Conservation (phyloP, 2,329 filamentous ascomycete genomes). For the Xylogone sp. region DNA sequence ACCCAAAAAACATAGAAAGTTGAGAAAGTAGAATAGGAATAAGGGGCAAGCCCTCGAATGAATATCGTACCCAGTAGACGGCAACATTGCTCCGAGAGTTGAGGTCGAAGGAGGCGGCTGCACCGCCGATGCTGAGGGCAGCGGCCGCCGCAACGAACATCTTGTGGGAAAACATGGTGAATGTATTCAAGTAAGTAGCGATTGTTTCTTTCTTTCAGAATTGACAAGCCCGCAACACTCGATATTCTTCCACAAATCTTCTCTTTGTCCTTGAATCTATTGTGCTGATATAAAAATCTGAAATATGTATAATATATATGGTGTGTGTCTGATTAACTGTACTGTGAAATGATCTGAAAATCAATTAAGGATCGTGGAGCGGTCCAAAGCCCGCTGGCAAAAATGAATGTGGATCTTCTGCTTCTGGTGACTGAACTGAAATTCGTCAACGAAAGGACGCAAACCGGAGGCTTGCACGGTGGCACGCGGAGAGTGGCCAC, state of each 20-base stretch:
- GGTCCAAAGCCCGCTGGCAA: slow-evolving; percentile 17
- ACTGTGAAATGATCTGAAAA: slow-evolving; percentile 9
- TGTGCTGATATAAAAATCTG: neutral
- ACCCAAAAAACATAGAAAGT: neutral
- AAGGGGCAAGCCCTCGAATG: neutral
- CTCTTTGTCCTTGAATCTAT: neutral
- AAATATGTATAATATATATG: neutral
- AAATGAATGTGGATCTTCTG: slow-evolving; percentile 15
- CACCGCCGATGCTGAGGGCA: slow-evolving; percentile 15
- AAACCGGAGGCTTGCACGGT: slow-evolving; percentile 29
- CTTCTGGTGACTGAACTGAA: slow-evolving; percentile 10
- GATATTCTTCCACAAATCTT: neutral
- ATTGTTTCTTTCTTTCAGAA: too few relatives aligned
- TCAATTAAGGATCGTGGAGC: slow-evolving; percentile 22
- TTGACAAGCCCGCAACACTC: neutral
- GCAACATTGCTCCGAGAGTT: slow-evolving; percentile 35
- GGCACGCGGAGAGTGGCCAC: slow-evolving; percentile 14
- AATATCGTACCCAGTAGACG: slow-evolving; percentile 35
- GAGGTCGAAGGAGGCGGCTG: slow-evolving; percentile 25
- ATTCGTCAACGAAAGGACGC: slow-evolving; percentile 29
- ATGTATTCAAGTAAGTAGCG: neutral
- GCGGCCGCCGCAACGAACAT: slow-evolving; percentile 20
- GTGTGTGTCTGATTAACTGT: neutral
- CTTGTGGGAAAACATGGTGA: slow-evolving; percentile 25
- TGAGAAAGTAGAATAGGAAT: neutral